Conservation (phyloP, 352 stramenopile species). For the Thalassiosira ordinaria region DNA sequence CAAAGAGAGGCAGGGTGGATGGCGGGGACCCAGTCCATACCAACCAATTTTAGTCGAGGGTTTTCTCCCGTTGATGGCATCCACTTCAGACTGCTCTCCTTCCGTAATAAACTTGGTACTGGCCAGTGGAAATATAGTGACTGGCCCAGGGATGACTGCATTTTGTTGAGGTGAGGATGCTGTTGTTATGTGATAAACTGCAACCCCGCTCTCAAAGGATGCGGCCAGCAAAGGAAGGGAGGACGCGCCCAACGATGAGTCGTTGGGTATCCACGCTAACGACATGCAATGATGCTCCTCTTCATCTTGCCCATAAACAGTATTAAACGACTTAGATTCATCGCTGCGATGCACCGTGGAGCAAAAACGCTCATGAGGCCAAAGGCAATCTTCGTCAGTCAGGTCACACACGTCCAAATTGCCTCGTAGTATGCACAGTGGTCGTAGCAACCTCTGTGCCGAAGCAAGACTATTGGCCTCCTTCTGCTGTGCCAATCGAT, state of each 20-base stretch:
- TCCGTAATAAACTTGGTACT: constrained; percentile 38
- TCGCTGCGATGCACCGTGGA: neutral
- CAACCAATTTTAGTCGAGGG: constrained; percentile 26
- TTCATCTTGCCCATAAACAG: neutral
- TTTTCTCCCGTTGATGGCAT: constrained; percentile 2
- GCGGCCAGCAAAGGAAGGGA: constrained; percentile 63
- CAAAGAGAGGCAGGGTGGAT: constrained; percentile 59
- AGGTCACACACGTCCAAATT: constrained; percentile 41
- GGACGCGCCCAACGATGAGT: constrained; percentile 41
- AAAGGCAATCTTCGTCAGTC: constrained; percentile 47
- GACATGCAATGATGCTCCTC: constrained; percentile 41
- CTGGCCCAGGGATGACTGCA: neutral
- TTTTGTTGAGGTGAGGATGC: too few species aligned
- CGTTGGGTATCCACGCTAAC: constrained; percentile 53
- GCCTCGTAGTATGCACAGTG: constrained; percentile 61
- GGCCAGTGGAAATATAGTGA: constrained; percentile 39
- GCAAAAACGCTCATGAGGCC: constrained; percentile 40
- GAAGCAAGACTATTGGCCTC: constrained; percentile 23
- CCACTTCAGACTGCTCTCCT: constrained; percentile 19
- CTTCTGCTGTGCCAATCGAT: constrained; percentile 37
- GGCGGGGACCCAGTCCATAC: constrained; percentile 70
- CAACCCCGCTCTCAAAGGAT: constrained; percentile 71
- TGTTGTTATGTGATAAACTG: constrained; percentile 70
- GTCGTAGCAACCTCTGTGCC: constrained; percentile 49
- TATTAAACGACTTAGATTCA: neutral